Evolutionary conservation across 1,139 yeast genomes (phyloP), one percentile per base, ranked within the genome.

Genomic region (Taphrina populina): DNA sequence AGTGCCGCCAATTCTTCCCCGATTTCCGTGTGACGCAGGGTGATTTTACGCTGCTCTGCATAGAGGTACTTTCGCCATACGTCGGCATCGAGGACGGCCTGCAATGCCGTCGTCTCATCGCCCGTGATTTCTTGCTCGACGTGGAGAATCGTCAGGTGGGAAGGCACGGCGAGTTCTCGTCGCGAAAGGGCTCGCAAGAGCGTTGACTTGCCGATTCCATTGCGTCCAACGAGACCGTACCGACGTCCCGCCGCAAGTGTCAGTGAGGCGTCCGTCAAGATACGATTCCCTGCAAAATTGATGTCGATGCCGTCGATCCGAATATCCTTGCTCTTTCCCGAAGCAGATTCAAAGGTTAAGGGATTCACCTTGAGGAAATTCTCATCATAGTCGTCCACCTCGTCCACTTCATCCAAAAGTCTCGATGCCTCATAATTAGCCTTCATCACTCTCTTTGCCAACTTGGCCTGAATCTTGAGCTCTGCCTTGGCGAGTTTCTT

Each of bases 131-230:
- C 99, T 77, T 92, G 99, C 69, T 92, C 99, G 58, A 92, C 99
- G 67, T 92, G 96, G 63, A 92, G 76, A 71, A 92, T 87, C 1
- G 97, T 86, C 62, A 92, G 88, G 69, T 92, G 97, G 64, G 87
- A 88, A 15, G 98, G 97, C 63, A 92, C 84, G 58, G 88, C 82
- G 63, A 92, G 76, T 69, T 92, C 98, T 78, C 99, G 84, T 69
- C 95, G 81, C 0, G 96, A 84, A 55, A 92, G 75, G 0, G 99
- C 99, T 64, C 88, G 78, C 66, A 92, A 76, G 58, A 92, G 74
- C 0, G 98, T 92, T 39, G 97, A 90, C 69, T 92, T 92, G 83
- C 99, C 99, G 65, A 94, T 88, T 88, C 99, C 99, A 73, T 92
- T 92, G 69, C 90, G 95, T 71, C 99, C 99, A 45, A 92, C 95